phyloP scores from a whole-genome alignment of 306 rosid genomes.

The Lathyrus sativus region DNA sequence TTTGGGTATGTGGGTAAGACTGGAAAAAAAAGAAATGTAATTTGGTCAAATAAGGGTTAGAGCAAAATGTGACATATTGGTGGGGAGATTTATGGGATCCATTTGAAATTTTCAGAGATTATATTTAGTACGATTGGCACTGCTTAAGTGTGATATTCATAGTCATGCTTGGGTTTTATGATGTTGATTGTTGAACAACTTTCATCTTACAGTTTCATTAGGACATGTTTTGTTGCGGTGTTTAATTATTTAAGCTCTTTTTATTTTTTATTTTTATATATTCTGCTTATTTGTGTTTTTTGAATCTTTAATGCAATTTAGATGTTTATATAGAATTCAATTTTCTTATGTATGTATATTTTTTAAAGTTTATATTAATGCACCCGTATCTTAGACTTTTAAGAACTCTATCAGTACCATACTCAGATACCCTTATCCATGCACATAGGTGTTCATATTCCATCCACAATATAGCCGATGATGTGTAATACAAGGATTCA shows the following conservation, averaged over 20 bases:
- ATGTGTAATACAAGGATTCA: background rate
- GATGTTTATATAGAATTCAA: background rate
- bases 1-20: background rate
- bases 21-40: background rate
- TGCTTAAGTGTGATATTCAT: background rate
- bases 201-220: background rate
- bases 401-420: background rate
- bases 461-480: background rate
- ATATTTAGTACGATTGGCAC: background rate
- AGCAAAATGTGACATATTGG: slow-evolving; percentile 2
- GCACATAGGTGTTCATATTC: background rate
- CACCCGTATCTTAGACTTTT: background rate
- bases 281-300: background rate
- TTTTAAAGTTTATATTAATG: background rate
- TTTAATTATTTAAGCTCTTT: background rate
- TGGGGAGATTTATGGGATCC: background rate
- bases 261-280: background rate
- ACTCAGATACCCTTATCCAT: background rate
- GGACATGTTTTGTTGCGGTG: background rate
- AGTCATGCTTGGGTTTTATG: background rate
- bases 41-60: slow-evolving; percentile 7
- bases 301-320: background rate
- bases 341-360: background rate
- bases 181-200: slow-evolving; percentile 3
- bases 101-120: background rate